phyloP scores from a whole-genome alignment of 441 rosid genomes.

The Arabidopsis hybrid region DNA sequence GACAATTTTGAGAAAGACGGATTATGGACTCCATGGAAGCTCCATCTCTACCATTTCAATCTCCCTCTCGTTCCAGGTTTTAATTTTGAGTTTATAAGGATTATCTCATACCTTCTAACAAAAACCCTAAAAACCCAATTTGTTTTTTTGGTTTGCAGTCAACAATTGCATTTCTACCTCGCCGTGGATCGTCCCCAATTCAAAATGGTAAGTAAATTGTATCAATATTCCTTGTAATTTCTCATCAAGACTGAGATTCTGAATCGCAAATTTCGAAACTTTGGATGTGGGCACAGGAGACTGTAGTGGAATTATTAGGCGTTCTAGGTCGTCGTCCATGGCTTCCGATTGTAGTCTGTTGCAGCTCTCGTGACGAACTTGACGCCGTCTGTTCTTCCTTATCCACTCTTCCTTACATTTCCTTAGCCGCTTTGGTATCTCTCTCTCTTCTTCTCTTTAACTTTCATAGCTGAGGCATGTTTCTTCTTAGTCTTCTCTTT shows the following conservation, averaged over 20 bases:
- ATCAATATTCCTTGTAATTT: slow-evolving; percentile 9
- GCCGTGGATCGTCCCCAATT: slow-evolving; percentile 85
- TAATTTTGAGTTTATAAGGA: not conserved
- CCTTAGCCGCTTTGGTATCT: slow-evolving; percentile 72
- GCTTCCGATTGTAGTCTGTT: slow-evolving; percentile 80
- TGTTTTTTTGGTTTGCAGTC: slow-evolving; percentile 46
- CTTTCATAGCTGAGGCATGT: not conserved
- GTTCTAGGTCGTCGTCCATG: slow-evolving; percentile 69
- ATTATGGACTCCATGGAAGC: slow-evolving; percentile 54
- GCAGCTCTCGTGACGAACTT: slow-evolving; percentile 90
- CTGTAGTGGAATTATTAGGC: slow-evolving; percentile 71
- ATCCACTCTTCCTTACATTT: slow-evolving; percentile 72
- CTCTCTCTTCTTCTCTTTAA: slow-evolving; percentile 25
- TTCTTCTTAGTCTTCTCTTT: no score
- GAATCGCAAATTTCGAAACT: not conserved
- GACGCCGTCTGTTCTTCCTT: slow-evolving; percentile 82
- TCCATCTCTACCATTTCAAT: slow-evolving; percentile 54
- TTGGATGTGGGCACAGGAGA: slow-evolving; percentile 56
- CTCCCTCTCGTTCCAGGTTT: slow-evolving; percentile 58
- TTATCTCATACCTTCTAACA: not conserved
- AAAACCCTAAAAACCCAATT: not conserved
- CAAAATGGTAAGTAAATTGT: slow-evolving; percentile 60
- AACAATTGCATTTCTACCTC: slow-evolving; percentile 76
- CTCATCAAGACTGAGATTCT: not conserved
- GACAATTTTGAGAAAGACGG: not conserved